Evolutionary conservation across 371 early-diverging fungal genomes (phyloP).

Genomic region (Mortierella sp.): DNA sequence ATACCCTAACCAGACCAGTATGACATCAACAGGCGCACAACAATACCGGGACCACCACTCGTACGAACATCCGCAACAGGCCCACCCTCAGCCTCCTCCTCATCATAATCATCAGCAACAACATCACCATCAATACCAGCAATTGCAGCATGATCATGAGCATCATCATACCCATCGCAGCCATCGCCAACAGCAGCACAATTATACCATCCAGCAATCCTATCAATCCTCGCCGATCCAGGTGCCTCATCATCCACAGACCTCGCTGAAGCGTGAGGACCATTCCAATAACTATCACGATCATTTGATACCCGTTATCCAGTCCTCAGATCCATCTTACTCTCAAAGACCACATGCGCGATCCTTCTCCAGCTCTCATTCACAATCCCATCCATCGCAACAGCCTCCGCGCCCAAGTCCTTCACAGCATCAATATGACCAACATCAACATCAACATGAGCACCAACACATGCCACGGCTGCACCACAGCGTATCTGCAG

Average conservation of each 20-base stretch:
- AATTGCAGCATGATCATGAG: not conserved
- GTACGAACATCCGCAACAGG: not conserved
- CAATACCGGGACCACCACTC: not conserved
- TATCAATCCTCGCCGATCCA: not conserved
- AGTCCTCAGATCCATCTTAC: conserved; percentile 20
- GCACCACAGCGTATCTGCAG: conserved; percentile 41
- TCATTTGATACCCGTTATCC: conserved; percentile 5
- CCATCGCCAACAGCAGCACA: not conserved
- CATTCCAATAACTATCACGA: not conserved
- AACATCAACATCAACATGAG: conserved; percentile 2
- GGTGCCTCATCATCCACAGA: not conserved
- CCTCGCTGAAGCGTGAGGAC: conserved; percentile 3
- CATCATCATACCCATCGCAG: no score
- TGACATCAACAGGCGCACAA: not conserved
- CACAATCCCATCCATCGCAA: not conserved
- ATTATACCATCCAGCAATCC: not conserved
- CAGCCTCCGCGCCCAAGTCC: conserved; percentile 1
- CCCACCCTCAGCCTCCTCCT: not conserved
- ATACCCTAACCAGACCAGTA: not conserved
- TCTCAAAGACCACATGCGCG: conserved; percentile 21
- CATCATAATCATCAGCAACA: conserved; percentile 1
- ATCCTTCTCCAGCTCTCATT: conserved; percentile 14
- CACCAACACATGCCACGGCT: conserved; percentile 28
- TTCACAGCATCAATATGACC: conserved; percentile 1
- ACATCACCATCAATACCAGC: conserved; percentile 10